Evolutionary conservation across 140 eudicot genomes (phyloP), one percentile per base, ranked within the genome.

Genomic region (Stevia rebaudiana): DNA sequence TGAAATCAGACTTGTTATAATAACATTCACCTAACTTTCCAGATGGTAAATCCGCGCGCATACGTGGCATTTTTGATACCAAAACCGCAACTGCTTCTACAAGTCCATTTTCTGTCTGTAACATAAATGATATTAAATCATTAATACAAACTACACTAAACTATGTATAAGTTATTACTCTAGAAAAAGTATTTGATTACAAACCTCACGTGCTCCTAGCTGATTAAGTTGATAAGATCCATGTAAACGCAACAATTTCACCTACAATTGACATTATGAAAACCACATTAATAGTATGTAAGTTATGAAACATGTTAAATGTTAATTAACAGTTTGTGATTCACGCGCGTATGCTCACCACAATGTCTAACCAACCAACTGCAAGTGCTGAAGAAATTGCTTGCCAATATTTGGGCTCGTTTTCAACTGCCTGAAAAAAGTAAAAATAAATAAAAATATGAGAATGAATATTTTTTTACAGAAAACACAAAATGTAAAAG

Each of bases 11-110:
- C 82, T 79, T 94, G 78, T 69, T 80, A 53, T 69, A 60, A 62
- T 65, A 88, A 81, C 97, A 88, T 76, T 85, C 95, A 22, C 99
- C 99, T 63, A 94, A 68, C 63, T 73, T 85, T 55, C 87, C 97
- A 70, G 54, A 70, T 15, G 78, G 58, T 59, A 85, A 40, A 61
- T 76, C 74, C 39, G 82, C 82, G 25, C 99, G 99, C 77, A 94
- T 50, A 30, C 94, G 97, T 10, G 99, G 99, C 97, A 88, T 88
- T 64, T 83, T 85, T 49, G 99, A 85, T 40, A 94, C 80, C 40
- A 94, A 83, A 81, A 94, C 86, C 16, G 89, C 97, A 67, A 88
- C 94, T 61, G 99, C 95, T 79, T 94, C 99, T 60, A 94, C 99
- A 54, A 94, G 87, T 68, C 99, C 99, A 59, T 88, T 94, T 77